Base-by-base conservation (phyloP, 768 basidiomycete genomes). In the Boletus vinaceobasis region DNA sequence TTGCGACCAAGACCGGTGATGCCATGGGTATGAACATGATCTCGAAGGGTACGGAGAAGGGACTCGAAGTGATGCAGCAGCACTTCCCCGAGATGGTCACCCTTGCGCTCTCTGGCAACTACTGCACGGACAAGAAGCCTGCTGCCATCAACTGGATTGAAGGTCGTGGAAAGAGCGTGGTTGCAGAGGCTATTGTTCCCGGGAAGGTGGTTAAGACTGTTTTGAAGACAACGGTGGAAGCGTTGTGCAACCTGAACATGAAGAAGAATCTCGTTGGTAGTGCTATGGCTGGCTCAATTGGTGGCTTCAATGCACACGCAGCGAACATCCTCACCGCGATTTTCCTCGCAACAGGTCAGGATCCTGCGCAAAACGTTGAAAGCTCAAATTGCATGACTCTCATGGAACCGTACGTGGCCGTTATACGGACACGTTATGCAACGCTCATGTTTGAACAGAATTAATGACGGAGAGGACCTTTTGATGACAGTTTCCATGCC, bases 11-110 rank as follows among this genome's bases (percentile, higher is more conserved):
- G 51, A 98, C 97, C 0, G 97, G 95, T 31, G 96, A 98, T 65
- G 96, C 97, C 39, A 99, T 98, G 96, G 97, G 97, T 17, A 99
- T 99, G 97, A 99, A 99, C 78, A 99, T 98, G 97, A 97, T 98
- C 67, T 91, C 89, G 9, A 99, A 99, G 74, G 97, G 95, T 3
- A 94, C 93, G 10, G 97, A 98, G 76, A 90, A 90, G 73, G 94
- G 94, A 21, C 80, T 99, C 13, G 93, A 88, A 65, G 81, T 78
- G 21, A 79, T 93, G 81, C 78, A 81, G 61, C 77, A 78, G 47
- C 72, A 85, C 64, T 99, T 93, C 77, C 96, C 96, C 4, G 86
- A 87, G 56, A 98, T 98, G 95, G 72, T 84, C 52, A 85, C 93
- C 39, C 80, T 97, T 33, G 90, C 96, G 9, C 81, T 99, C 15